phyloP scores from a whole-genome alignment of 306 rosid genomes.

The Carpinus fangiana region DNA sequence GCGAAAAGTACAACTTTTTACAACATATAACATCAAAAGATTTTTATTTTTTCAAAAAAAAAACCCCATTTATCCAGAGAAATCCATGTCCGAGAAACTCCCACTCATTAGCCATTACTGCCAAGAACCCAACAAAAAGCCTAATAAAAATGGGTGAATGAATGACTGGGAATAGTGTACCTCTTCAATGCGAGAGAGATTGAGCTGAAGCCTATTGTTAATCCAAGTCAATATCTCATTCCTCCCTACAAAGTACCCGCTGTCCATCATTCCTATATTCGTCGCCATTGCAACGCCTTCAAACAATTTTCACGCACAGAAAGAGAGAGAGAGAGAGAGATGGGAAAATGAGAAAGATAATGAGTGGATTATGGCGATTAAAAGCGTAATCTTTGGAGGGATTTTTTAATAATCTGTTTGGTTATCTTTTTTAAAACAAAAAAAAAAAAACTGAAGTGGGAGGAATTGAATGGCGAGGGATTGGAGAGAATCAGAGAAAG shows the following conservation, averaged over 20 bases:
- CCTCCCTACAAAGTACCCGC: slow-evolving; percentile 93
- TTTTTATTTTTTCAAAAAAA: too few relatives aligned
- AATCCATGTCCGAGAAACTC: slow-evolving; percentile 27
- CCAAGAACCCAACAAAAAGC: slow-evolving; percentile 2
- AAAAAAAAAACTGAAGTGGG: neutral
- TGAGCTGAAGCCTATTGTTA: slow-evolving; percentile 81
- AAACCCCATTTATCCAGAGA: neutral
- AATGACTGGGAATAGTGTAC: slow-evolving; percentile 23
- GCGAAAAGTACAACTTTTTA: neutral
- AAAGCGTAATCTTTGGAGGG: slow-evolving; percentile 32
- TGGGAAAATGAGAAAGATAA: neutral
- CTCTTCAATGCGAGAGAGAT: slow-evolving; percentile 92
- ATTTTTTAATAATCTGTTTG: neutral
- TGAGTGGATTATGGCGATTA: slow-evolving; percentile 24
- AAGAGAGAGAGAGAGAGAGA: neutral
- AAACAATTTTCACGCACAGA: neutral
- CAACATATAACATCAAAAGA: neutral
- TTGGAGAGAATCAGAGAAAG: slow-evolving; percentile 1
- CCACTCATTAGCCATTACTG: neutral
- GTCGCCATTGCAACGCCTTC: slow-evolving; percentile 62
- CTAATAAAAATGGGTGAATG: slow-evolving; percentile 5
- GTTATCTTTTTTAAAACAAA: neutral
- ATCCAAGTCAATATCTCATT: slow-evolving; percentile 93
- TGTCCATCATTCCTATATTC: slow-evolving; percentile 91
- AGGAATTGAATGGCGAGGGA: slow-evolving; percentile 27